Base-by-base conservation (phyloP, 2,329 filamentous ascomycete genomes). In the Fusarium multiceps region DNA sequence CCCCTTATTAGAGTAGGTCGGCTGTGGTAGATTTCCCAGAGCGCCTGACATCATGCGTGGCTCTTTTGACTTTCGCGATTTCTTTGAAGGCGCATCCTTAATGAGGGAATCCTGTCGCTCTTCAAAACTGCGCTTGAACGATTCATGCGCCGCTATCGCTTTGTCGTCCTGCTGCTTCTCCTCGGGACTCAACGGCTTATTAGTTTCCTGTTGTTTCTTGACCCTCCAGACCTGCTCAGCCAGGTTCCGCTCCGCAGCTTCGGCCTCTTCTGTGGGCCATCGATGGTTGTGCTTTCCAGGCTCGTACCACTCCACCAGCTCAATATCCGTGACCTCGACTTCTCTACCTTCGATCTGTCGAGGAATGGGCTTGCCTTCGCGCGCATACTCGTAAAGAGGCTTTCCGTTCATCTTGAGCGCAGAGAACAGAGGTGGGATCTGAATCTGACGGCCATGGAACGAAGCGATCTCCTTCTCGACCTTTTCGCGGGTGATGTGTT, bases 331-430 rank as follows among this genome's bases (percentile, higher is more conserved):
- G 1, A 97, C 93, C 55, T 93, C 89, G 41, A 98, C 93, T 3
- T 92, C 88, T 60, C 95, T 85, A 56, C 92, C 89, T 77, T 94
- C 86, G 63, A 99, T 96, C 78, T 97, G 92, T 59, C 91, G 85
- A 0, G 96, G 96, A 18, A 97, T 90, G 37, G 93, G 89, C 76
- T 92, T 93, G 18, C 96, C 96, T 78, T 94, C 93, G 50, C 96
- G 87, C 21, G 96, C 96, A 80, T 98, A 98, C 81, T 99, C 94
- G 78, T 99, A 99, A 50, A 98, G 85, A 34, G 93, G 92, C 84
- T 98, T 98, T 4, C 96, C 96, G 72, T 98, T 89, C 80, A 98
- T 93, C 79, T 95, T 94, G 66, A 98, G 85, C 12, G 96, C 96
- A 30, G 93, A 97, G 80, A 94, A 99, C 21, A 99, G 88, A 8